Base-by-base conservation (phyloP, 2,329 filamentous ascomycete species). In the Trichoderma simmonsii region DNA sequence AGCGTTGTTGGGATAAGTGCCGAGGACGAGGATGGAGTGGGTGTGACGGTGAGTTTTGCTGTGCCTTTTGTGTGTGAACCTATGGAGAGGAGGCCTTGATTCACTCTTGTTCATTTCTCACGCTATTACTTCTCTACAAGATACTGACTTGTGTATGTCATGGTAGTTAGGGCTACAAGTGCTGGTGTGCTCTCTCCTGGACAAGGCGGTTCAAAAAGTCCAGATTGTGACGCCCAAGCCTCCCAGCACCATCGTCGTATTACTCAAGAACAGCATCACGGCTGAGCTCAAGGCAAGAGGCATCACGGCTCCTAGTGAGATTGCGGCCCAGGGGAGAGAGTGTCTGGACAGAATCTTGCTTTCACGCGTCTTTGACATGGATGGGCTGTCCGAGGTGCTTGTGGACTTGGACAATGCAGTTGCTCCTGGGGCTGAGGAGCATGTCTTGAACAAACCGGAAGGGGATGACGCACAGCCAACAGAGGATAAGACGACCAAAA, bases 371-470 rank as follows among this genome's bases (percentile, higher is more conserved):
- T 91, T 91, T 74, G 88, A 90, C 72, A 75, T 89, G 12, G 84
- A 89, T 60, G 89, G 89, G 0, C 75, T 91, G 21, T 85, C 83
- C 83, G 87, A 90, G 77, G 87, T 87, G 1, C 75, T 91, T 39
- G 79, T 77, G 2, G 89, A 91, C 75, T 74, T 89, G 43, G 82
- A 85, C 30, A 73, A 72, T n/a, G 18, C 36, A 3, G 26, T 34
- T 59, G 24, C 36, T 4, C 18, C 36, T 48, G 8, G 8, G 14
- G 4, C 5, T 18, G 15, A n/a, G 4, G 12, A 43, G 65, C 21
- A 34, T 54, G 28, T 11, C 3, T 7, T 34, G 3, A 1, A 11
- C 8, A 63, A 43, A 24, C 18, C 18, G 12, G 43, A 34, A 43
- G 7, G 1, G n/a, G 18, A 30, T 51, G 36, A 48, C 3, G 26